Evolutionary conservation across 306 rosid species (phyloP), one percentile per base, ranked within the genome.

Genomic region (Medicago truncatula): DNA sequence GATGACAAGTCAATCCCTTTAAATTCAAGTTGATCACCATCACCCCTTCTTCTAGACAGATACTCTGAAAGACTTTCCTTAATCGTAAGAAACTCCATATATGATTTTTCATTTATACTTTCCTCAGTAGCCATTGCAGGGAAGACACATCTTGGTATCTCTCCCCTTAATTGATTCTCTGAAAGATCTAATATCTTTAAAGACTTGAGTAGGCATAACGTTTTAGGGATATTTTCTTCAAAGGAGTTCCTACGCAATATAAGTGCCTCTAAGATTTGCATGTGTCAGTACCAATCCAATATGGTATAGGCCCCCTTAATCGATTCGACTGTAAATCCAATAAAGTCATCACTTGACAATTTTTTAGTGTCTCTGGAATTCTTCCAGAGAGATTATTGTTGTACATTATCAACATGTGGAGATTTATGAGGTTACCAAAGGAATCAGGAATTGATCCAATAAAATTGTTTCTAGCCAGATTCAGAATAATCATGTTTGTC

Each of bases 361-460:
- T 52, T 54, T n/a, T 60, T 63, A 76, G 3, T 0, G 59, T 31
- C 3, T 31, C 1, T 0, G 82, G 85, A 18, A 83, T 17, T 46
- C 18, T 20, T 3, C 79, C 84, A 0, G 34, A 15, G 8, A 80
- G 44, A 21, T 40, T 13, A 20, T 83, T 83, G 3, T 2, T 1
- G 3, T 15, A 0, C 18, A 84, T 53, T 57, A 1, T 3, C 76
- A 84, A 61, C 2, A 53, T 1, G 20, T 9, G 11, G 6, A 84
- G 75, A 1, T 1, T 0, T 2, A 9, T 2, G 1, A 84, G 62
- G 16, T 34, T 57, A 11, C 84, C 79, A 16, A 84, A 12, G 1
- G 83, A 84, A 14, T 44, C 28, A 0, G 85, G 88, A 5, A 85
- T 74, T 13, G 7, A 18, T 1, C 83, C 88, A 3, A 59, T 12